Conservation (phyloP, 306 rosid genomes). For the Begonia fuchsioides region DNA sequence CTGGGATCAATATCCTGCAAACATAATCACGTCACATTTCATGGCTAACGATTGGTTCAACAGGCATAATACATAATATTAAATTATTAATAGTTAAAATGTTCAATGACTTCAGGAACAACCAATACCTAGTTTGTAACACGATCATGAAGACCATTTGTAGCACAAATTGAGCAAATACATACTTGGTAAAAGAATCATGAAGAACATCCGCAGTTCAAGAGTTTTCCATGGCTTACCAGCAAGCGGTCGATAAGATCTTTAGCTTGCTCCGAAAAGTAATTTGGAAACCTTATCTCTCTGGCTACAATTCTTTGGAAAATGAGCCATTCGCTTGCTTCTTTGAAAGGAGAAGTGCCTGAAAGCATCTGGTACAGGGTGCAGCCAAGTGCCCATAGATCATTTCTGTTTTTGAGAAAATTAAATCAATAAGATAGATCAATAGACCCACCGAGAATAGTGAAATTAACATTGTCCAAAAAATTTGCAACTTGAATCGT, state of each 20-base stretch:
- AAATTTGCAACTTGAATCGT: no score
- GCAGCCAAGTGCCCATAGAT: conserved; percentile 99
- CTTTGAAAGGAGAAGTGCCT: conserved; percentile 97
- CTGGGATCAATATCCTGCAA: conserved; percentile 80
- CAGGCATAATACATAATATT: background rate
- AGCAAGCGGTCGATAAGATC: conserved; percentile 70
- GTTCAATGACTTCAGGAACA: no score
- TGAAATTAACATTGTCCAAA: no score
- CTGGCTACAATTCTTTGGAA: conserved; percentile 95
- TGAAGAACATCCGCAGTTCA: no score
- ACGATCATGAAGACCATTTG: no score
- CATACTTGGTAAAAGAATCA: no score
- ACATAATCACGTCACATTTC: background rate
- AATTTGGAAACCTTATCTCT: conserved; percentile 84
- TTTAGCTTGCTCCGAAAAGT: conserved; percentile 77
- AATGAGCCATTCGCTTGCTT: conserved; percentile 99
- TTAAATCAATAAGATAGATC: no score
- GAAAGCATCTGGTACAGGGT: conserved; percentile 99
- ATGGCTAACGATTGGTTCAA: background rate
- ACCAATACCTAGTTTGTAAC: no score
- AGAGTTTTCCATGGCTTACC: conserved; percentile 29
- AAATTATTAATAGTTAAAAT: no score
- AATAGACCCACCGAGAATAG: no score
- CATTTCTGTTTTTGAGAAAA: conserved; percentile 51
- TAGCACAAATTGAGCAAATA: no score